Evolutionary conservation across 1,139 yeast genomes (phyloP), one percentile per base, ranked within the genome.

Genomic region (Diutina sp.): DNA sequence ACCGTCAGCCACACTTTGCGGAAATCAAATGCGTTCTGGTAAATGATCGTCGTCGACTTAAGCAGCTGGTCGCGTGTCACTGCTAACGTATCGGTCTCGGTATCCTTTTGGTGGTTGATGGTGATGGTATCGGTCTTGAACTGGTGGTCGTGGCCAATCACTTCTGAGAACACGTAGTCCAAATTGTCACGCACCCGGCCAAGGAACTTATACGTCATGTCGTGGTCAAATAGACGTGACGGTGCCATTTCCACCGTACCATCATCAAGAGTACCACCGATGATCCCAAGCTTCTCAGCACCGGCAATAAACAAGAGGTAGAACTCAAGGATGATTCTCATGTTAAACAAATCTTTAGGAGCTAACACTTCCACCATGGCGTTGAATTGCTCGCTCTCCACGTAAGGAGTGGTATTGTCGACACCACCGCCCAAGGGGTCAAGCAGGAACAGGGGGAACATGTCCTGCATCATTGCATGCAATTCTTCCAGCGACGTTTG

Each of bases 271-370:
- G 18, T 18, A n/a, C 54, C 54, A 1, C 54, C 46, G 9, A 28
- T n/a, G 30, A 38, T 38, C 30, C 46, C 54, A 12, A 51, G 16
- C 30, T 38, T 41, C 4, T 0, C 55, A 0, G 84, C 72, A 2
- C 83, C 78, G 30, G 83, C 81, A 29, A 79, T 69, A 62, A 85
- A 84, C 14, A 79, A 69, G 55, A 85, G 76, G 41, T 85, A 79
- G 55, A 81, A 79, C 58, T 83, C 89, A 58, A 84, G 67, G 32
- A 90, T 79, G 3, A 88, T 79, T 61, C 95, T 79, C 85, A 90
- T 88, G 64, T 90, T 89, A 69, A 87, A 84, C n/a, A 90, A 79
- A 63, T 84, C 84, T 4, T 90, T 83, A 0, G 87, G 84, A 1
- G 88, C 88, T 51, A 91, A 72, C 1, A 86, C 79, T 59, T 85